Base-by-base conservation (phyloP, 2,329 filamentous ascomycete species). In the Diaporthe eres region DNA sequence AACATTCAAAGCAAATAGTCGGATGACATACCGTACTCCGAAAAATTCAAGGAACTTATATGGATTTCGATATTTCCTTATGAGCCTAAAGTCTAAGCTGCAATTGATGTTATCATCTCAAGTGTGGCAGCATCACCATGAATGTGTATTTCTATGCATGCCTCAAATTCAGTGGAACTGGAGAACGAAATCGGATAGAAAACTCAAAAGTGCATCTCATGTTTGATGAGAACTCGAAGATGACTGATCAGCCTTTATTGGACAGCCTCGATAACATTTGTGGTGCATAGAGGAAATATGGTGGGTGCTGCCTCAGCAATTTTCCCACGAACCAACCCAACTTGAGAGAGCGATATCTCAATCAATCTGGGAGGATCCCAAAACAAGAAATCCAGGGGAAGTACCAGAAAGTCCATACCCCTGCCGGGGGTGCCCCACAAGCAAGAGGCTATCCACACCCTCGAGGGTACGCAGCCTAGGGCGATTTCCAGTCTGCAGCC, bases 221-320 rank as follows among this genome's bases (percentile, higher is more conserved):
- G 4, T n/a, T 17, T 10, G 19, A 49, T 49, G 44, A 49, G 8
- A 49, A 0, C 44, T 22, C 22, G 7, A 9, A 22, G 7, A 51
- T 15, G 5, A 4, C 6, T 31, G 25, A 1, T 1, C 12, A 7
- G 5, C 17, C 2, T 3, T 31, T 10, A 3, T 7, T 28, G 5
- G 1, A 28, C 13, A 17, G 25, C 13, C 51, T 55, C 13, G 3
- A 17, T 31, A 1, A 31, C 25, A 17, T 17, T 55, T 9, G 22
- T 17, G 25, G 13, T 55, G 51, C 13, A 55, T 55, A 31, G 9
- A 13, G 22, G 49, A 12, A 17, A 4, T 4, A 31, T 15, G 51
- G 4, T 31, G 51, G 5, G 13, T 12, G 3, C 13, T 8, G 4
- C n/a, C 49, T 3, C 12, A 53, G 4, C 49, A 12, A 15, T n/a